phyloP scores from a whole-genome alignment of 768 basidiomycete genomes.

The Lentinula detonsa region DNA sequence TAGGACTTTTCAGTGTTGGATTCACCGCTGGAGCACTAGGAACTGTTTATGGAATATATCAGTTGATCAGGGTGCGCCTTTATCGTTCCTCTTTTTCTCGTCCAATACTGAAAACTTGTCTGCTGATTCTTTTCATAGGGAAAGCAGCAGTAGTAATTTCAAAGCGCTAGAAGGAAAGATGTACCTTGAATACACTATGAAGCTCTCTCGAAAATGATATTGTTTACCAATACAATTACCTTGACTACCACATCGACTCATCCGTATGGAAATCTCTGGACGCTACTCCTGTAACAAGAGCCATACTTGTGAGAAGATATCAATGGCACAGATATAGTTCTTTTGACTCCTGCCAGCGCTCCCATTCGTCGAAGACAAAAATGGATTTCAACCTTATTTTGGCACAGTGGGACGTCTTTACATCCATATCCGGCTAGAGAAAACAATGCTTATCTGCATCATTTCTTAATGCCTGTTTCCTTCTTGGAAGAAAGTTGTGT shows the following conservation, averaged over 20 bases:
- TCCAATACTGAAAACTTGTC: background rate
- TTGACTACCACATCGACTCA: background rate
- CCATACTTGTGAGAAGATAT: background rate
- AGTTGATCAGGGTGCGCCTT: constrained; percentile 37
- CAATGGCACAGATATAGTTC: no score
- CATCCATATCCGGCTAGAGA: no score
- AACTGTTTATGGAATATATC: constrained; percentile 42
- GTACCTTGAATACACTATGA: background rate
- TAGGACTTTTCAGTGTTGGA: constrained; percentile 50
- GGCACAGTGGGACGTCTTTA: no score
- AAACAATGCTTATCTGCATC: no score
- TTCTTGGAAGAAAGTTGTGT: no score
- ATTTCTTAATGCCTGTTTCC: no score
- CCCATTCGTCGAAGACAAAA: no score
- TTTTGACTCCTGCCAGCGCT: no score
- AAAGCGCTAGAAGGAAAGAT: background rate
- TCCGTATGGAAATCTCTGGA: background rate
- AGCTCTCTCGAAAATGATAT: background rate
- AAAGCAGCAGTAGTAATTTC: background rate
- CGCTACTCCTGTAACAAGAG: background rate
- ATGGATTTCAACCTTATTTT: no score
- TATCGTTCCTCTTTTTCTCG: background rate
- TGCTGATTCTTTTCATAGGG: background rate
- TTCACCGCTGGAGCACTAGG: constrained; percentile 52
- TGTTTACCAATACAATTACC: background rate